Evolutionary conservation across 371 early-diverging fungal species (phyloP), one percentile per base, ranked within the genome.

Genomic region (Dichotomocladium elegans): DNA sequence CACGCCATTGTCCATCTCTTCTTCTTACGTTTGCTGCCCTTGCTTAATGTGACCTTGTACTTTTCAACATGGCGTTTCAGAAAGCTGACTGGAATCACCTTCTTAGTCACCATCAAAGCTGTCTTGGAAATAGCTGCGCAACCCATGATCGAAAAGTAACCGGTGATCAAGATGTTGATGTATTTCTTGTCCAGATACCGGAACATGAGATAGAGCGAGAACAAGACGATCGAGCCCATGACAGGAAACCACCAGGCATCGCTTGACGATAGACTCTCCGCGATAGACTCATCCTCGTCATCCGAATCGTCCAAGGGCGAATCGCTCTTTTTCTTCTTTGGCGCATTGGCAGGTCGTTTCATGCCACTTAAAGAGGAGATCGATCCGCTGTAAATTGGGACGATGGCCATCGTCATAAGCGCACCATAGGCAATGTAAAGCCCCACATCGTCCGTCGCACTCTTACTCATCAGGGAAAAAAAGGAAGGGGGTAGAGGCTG

Each of bases 241-340:
- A 96, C 64, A 9, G 98, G 96, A 63, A 94, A 94, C 90, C 87
- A 82, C 68, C 92, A 89, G 21, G 98, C 98, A 70, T 97, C 98
- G 58, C 88, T 82, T 4, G 91, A 63, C 4, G 90, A 83, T 55
- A 97, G 80, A 33, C 86, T 84, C 60, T 97, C 96, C 47, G 72
- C 68, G 12, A 74, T 71, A 5, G 85, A 72, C 34, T 88, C 88
- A 3, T 83, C 82, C 51, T 79, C 80, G 55, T 68, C 65, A 27
- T 80, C 81, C 3, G 73, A 72, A 49, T 77, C 76, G 10, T 72
- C 70, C 29, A 70, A 50, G 28, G 71, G 70, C 19, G 58, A 55
- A 5, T 43, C 54, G n/a, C 54, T 64, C 37, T 61, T 60, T 47
- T 50, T 58, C 35, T 58, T 58, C 60, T 76, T 70, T 21, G 64